A percentile compares a stretch with the other conserved stretches of the same genome.
These are phyloP conservation scores for Pistacia atlantica DNA, from an alignment of 345 rosid species.

Conservation along the genomic window DNA sequence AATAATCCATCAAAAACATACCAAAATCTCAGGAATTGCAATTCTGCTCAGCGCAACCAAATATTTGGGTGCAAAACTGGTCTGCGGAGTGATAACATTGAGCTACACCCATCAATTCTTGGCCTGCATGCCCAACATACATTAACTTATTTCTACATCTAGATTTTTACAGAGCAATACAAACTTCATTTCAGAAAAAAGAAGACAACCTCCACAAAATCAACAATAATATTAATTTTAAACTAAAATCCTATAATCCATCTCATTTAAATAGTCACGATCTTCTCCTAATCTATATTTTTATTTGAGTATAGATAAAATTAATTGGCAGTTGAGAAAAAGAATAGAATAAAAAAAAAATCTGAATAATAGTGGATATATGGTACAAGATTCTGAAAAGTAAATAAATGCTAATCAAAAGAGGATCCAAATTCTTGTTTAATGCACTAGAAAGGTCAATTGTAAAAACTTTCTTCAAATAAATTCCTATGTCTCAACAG, in stretches of 20 bases:
- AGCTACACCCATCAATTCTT: constrained; percentile 33
- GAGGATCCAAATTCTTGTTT: background rate
- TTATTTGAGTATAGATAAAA: no score
- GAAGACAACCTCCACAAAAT: background rate
- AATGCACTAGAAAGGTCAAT: background rate
- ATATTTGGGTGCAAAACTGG: background rate
- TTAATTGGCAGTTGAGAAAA: no score
- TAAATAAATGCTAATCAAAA: no score
- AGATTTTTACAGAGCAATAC: background rate
- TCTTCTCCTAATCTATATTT: no score
- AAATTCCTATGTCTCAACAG: background rate
- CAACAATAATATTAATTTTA: background rate
- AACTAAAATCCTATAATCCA: background rate
- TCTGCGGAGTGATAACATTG: background rate
- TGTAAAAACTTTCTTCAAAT: constrained; percentile 25
- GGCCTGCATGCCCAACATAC: constrained; percentile 40
- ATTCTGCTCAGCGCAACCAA: background rate
- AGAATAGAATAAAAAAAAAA: no score
- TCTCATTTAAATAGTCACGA: background rate
- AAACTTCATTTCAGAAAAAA: no score
- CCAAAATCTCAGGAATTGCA: constrained; percentile 1
- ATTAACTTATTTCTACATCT: background rate
- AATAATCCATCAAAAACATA: background rate
- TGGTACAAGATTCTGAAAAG: no score
- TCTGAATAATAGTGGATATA: no score